A percentile compares a stretch with the other conserved stretches of the same genome.
Conservation (phyloP, 805 yeast genomes). For the Sungouiella blattae region DNA sequence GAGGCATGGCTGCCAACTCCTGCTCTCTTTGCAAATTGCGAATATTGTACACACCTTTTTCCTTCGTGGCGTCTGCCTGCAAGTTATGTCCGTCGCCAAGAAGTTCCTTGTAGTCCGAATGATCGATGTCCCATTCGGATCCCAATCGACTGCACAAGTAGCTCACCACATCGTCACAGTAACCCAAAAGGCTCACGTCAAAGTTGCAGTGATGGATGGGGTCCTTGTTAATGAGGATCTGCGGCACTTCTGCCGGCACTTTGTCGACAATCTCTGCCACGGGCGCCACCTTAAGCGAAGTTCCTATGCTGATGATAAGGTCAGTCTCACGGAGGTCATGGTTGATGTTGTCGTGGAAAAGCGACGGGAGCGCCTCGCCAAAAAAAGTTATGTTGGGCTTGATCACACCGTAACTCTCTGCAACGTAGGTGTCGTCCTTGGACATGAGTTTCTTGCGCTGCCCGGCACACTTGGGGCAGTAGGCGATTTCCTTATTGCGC, state of each 20-base stretch:
- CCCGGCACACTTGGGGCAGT: constrained; percentile 63
- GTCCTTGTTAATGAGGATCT: constrained; percentile 74
- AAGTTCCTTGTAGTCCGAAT: constrained; percentile 19
- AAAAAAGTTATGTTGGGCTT: constrained; percentile 93
- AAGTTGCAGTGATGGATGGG: constrained; percentile 73
- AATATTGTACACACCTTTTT: constrained; percentile 6
- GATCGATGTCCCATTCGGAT: constrained; percentile 31
- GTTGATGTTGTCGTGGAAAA: constrained; percentile 57
- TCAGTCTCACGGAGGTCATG: constrained; percentile 71
- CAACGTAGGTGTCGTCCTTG: constrained; percentile 27
- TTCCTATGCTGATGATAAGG: constrained; percentile 79
- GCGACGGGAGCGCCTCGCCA: constrained; percentile 76
- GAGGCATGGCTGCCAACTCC: constrained; percentile 1
- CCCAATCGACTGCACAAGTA: constrained; percentile 42
- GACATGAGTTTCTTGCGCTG: constrained; percentile 34
- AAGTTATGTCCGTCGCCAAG: constrained; percentile 11
- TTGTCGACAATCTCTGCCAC: constrained; percentile 83
- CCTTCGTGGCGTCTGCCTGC: constrained; percentile 3
- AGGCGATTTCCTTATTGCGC: constrained; percentile 56
- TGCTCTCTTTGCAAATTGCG: constrained; percentile 6
- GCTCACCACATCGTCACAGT: constrained; percentile 78
- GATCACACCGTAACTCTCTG: constrained; percentile 70
- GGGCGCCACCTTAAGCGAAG: constrained; percentile 89
- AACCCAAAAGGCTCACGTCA: constrained; percentile 73
- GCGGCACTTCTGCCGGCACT: constrained; percentile 73